These are phyloP conservation scores for Flaveria bidentis DNA, from an alignment of 129 eudicot genomes.

Conservation along the genomic window DNA sequence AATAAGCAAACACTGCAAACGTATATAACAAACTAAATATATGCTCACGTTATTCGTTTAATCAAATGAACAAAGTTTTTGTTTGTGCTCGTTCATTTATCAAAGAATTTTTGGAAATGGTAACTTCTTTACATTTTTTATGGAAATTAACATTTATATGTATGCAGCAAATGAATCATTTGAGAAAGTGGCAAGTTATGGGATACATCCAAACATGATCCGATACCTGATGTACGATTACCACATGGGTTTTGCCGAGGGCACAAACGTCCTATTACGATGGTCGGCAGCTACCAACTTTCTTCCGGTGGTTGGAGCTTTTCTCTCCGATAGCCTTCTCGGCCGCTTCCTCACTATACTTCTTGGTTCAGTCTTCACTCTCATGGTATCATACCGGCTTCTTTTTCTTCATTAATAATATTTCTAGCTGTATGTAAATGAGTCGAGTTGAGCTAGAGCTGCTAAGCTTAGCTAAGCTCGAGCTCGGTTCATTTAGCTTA, in stretches of 20 bases:
- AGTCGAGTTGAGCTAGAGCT: too few relatives aligned
- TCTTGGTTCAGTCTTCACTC: constrained; percentile 61
- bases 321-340: constrained; percentile 70
- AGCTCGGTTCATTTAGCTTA: too few relatives aligned
- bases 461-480: too few relatives aligned
- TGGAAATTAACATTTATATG: background rate
- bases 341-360: constrained; percentile 76
- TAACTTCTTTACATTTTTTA: too few relatives aligned
- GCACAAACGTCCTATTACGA: constrained; percentile 47
- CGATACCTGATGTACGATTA: constrained; percentile 61
- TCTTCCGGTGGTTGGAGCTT: constrained; percentile 64
- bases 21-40: too few relatives aligned
- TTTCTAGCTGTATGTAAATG: background rate
- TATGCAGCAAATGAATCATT: constrained; percentile 71
- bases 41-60: too few relatives aligned
- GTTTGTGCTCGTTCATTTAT: too few relatives aligned
- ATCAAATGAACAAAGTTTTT: too few relatives aligned
- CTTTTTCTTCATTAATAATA: background rate
- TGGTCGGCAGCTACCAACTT: constrained; percentile 81
- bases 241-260: constrained; percentile 54
- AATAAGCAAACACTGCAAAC: too few relatives aligned
- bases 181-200: constrained; percentile 93
- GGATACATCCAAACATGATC: constrained; percentile 78
- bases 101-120: background rate
- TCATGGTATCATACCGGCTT: constrained; percentile 36